Evolutionary conservation across 441 rosid species (phyloP).

Genomic region (Omphalea diandra): DNA sequence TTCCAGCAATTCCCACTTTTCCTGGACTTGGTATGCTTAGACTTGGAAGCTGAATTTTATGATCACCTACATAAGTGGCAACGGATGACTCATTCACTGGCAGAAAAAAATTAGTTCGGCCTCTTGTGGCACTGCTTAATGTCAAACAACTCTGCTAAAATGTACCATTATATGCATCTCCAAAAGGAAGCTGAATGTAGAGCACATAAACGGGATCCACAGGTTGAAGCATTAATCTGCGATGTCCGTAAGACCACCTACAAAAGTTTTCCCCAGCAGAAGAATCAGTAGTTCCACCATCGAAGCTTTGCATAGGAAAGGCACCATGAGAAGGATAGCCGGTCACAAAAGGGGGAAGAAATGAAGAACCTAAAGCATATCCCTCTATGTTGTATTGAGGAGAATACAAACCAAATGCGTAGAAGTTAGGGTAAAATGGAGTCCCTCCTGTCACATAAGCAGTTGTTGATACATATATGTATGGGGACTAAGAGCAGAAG

Average conservation of each 20-base stretch:
- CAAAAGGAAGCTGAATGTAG: conserved; percentile 48
- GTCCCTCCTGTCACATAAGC: conserved; percentile 43
- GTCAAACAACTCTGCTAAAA: conserved; percentile 36
- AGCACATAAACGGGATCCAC: conserved; percentile 48
- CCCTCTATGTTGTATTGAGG: conserved; percentile 55
- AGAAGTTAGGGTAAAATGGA: conserved; percentile 44
- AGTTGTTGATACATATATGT: conserved; percentile 41
- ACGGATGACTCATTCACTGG: conserved; percentile 34
- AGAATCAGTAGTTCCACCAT: conserved; percentile 38
- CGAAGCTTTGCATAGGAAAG: conserved; percentile 39
- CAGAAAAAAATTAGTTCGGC: conserved; percentile 34
- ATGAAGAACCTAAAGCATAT: conserved; percentile 40
- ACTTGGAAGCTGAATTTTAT: conserved; percentile 33
- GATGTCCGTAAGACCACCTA: conserved; percentile 48
- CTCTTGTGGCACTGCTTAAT: conserved; percentile 32
- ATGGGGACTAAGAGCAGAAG: conserved; percentile 51
- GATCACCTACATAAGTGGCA: conserved; percentile 35
- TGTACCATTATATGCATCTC: conserved; percentile 36
- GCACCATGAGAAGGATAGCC: conserved; percentile 52
- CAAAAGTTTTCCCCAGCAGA: conserved; percentile 40
- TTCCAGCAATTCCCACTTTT: conserved; percentile 36
- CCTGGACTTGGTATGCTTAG: conserved; percentile 30
- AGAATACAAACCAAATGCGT: conserved; percentile 42
- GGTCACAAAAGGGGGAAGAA: conserved; percentile 42
- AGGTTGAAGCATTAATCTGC: conserved; percentile 46